phyloP scores from a whole-genome alignment of 495 filamentous ascomycete species.

The Lasiosphaeria hispida region DNA sequence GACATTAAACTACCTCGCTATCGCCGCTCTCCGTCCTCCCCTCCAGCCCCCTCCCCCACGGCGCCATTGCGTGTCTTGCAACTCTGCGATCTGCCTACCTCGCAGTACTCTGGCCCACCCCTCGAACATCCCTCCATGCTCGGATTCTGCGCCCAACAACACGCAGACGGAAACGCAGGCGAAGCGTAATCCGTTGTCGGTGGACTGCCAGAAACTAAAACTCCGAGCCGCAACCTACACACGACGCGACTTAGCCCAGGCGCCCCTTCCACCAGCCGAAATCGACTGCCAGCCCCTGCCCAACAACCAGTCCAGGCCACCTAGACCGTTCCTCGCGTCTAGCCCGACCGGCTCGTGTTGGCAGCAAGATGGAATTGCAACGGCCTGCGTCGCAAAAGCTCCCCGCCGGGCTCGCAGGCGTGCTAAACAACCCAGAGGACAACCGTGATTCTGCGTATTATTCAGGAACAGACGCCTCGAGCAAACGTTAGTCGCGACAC shows the following conservation, averaged over 20 bases:
- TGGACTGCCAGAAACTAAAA: no score
- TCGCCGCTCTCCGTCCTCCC: constrained; percentile 11
- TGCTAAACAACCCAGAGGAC: constrained; percentile 51
- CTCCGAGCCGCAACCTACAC: no score
- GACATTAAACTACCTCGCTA: not conserved
- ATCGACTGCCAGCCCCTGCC: not conserved
- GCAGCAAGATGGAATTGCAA: constrained; percentile 34
- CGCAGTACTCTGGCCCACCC: no score
- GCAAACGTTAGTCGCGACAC: constrained; percentile 47
- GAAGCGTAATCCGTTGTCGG: no score
- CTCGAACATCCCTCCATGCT: no score
- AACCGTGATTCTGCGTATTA: constrained; percentile 55
- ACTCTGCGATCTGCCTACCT: no score
- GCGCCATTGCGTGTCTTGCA: not conserved
- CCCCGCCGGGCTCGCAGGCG: constrained; percentile 45
- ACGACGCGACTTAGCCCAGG: no score
- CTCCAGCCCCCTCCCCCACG: constrained; percentile 1
- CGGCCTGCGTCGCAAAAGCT: constrained; percentile 46
- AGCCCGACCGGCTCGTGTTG: not conserved
- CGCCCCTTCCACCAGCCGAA: no score
- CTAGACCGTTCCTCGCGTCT: not conserved
- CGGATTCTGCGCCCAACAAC: no score
- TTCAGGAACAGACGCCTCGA: constrained; percentile 52
- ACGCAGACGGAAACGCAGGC: no score
- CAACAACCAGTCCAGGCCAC: not conserved